Percentiles rank a stretch among this genome's conserved stretches.
These are phyloP conservation scores for Chlamydomonas eustigma DNA, from an alignment of 139 green algal species.

Conservation along the genomic window DNA sequence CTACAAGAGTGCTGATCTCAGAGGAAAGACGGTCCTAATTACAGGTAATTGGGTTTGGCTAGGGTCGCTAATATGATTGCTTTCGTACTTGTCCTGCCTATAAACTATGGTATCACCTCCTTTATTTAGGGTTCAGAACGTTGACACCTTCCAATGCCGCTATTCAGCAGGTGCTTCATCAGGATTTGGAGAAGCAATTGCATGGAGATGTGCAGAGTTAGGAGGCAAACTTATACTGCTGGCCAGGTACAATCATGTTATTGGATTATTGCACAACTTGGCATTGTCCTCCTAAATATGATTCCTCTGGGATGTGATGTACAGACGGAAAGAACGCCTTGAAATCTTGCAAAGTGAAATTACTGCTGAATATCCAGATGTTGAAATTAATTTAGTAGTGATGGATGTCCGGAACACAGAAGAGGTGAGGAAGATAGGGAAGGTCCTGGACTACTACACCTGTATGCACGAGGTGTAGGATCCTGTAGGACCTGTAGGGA, in stretches of 20 bases:
- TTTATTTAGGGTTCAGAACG: too few species aligned
- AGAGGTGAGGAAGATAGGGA: conserved; percentile 29
- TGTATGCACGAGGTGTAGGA: too few species aligned
- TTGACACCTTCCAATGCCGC: too few species aligned
- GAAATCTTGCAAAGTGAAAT: not conserved
- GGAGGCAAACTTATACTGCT: conserved; percentile 2
- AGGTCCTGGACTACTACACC: too few species aligned
- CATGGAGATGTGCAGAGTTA: conserved; percentile 7
- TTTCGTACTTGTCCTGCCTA: too few species aligned
- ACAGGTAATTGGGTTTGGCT: too few species aligned
- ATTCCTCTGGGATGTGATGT: not conserved
- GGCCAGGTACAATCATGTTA: too few species aligned
- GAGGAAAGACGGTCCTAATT: not conserved
- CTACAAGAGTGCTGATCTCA: not conserved
- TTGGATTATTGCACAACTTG: too few species aligned
- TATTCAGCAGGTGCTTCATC: conserved; percentile 5
- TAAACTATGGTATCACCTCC: too few species aligned
- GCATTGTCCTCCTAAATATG: too few species aligned
- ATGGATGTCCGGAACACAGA: conserved; percentile 60
- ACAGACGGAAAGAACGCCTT: not conserved
- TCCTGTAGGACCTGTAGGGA: too few species aligned
- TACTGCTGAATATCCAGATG: conserved; percentile 8
- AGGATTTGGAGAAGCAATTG: conserved; percentile 11
- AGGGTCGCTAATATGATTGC: too few species aligned
- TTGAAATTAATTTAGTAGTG: conserved; percentile 34